Evolutionary conservation across 192 early-diverging fungal genomes (phyloP).

Genomic region (Pilobolus umbonatus): DNA sequence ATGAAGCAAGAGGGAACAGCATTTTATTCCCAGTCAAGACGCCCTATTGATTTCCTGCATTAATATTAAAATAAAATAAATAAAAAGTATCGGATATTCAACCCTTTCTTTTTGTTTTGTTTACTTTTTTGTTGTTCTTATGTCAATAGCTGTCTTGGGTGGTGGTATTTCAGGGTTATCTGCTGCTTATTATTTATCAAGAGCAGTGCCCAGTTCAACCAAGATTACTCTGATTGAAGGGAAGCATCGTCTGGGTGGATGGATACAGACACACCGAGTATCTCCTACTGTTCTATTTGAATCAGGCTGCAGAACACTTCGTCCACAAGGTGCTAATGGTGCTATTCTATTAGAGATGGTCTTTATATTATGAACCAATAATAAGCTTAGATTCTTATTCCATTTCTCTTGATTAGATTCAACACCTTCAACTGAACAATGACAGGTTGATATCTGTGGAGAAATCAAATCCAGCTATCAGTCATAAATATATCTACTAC

Average conservation of each 20-base stretch:
- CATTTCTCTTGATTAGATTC: slow-evolving; percentile 62
- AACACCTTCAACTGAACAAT: slow-evolving; percentile 20
- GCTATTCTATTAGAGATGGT: slow-evolving; percentile 74
- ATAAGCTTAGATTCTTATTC: not conserved
- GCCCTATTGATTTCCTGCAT: too few species aligned
- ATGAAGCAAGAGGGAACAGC: too few species aligned
- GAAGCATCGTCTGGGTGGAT: slow-evolving; percentile 73
- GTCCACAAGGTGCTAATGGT: slow-evolving; percentile 69
- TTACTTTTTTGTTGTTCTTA: not conserved
- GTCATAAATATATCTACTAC: slow-evolving; percentile 81
- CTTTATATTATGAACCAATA: too few species aligned
- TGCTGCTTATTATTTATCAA: slow-evolving; percentile 74
- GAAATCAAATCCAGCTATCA: slow-evolving; percentile 64
- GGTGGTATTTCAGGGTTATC: slow-evolving; percentile 90
- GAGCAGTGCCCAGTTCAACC: slow-evolving; percentile 32
- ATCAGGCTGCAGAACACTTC: slow-evolving; percentile 77
- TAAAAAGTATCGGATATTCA: too few species aligned
- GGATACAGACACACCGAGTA: slow-evolving; percentile 64
- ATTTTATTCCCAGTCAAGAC: too few species aligned
- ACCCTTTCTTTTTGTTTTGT: not conserved
- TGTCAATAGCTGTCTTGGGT: slow-evolving; percentile 72
- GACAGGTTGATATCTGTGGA: slow-evolving; percentile 49
- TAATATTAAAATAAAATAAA: too few species aligned
- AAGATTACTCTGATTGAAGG: slow-evolving; percentile 73
- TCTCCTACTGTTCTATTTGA: slow-evolving; percentile 57